Evolutionary conservation across 2,329 filamentous ascomycete species (phyloP).

Genomic region (Aspergillus proliferans): DNA sequence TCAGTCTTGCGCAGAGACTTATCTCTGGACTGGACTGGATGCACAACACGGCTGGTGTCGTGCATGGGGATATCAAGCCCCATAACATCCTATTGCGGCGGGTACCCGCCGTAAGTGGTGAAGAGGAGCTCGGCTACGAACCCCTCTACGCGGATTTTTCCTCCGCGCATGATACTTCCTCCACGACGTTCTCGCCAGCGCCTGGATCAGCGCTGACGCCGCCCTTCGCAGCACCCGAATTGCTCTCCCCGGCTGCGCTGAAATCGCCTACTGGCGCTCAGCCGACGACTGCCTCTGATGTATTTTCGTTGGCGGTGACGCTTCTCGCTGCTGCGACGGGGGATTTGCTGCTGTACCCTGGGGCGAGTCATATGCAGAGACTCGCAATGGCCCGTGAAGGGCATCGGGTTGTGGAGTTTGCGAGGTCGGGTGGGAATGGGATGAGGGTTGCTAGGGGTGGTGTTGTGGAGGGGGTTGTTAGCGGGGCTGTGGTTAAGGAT

Average conservation of each 20-base stretch:
- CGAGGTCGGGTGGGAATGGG: slow-evolving; percentile 32
- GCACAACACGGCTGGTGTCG: slow-evolving; percentile 33
- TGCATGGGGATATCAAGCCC: slow-evolving; percentile 46
- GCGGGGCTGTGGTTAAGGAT: not conserved
- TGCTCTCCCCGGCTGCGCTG: slow-evolving; percentile 33
- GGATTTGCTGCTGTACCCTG: slow-evolving; percentile 39
- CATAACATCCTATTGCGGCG: slow-evolving; percentile 38
- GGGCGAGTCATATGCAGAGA: slow-evolving; percentile 33
- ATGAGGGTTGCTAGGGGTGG: slow-evolving; percentile 36
- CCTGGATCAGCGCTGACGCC: slow-evolving; percentile 36
- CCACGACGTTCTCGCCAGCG: slow-evolving; percentile 3
- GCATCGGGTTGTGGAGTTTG: slow-evolving; percentile 37
- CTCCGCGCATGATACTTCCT: slow-evolving; percentile 27
- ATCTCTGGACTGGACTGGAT: slow-evolving; percentile 40
- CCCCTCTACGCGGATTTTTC: slow-evolving; percentile 43
- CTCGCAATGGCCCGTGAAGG: slow-evolving; percentile 41
- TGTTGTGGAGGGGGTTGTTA: slow-evolving; percentile 33
- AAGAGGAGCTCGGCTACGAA: slow-evolving; percentile 28
- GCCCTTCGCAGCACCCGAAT: slow-evolving; percentile 42
- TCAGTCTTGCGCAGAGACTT: slow-evolving; percentile 34
- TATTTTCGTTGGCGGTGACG: slow-evolving; percentile 43
- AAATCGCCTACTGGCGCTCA: slow-evolving; percentile 23
- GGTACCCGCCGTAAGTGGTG: slow-evolving; percentile 8
- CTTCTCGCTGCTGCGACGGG: slow-evolving; percentile 41
- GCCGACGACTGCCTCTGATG: slow-evolving; percentile 37